Evolutionary conservation across 1,284 basidiomycete species (phyloP).

Genomic region (Blastosporella zonata): DNA sequence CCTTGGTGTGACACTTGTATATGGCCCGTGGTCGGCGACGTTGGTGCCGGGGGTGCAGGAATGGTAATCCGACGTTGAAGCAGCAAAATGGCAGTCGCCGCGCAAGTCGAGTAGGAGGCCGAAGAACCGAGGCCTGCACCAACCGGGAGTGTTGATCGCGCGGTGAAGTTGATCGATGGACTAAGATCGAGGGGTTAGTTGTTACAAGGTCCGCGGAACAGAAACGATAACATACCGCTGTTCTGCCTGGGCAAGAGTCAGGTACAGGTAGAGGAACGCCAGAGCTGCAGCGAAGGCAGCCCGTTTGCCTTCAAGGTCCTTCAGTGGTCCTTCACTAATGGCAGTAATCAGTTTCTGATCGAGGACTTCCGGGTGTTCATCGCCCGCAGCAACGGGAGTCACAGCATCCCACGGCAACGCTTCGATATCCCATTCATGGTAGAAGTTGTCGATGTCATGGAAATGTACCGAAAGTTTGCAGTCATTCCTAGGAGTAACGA

Average conservation of each 20-base stretch:
- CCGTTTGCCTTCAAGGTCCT: constrained; percentile 38
- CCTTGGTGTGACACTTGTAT: constrained; percentile 63
- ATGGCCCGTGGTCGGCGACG: constrained; percentile 44
- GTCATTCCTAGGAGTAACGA: constrained; percentile 75
- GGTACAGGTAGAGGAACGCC: constrained; percentile 94
- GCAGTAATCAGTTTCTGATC: constrained; percentile 72
- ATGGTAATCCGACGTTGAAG: constrained; percentile 58
- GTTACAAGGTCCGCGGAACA: constrained; percentile 16
- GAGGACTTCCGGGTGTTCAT: constrained; percentile 62
- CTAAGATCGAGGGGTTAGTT: constrained; percentile 33
- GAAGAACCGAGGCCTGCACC: constrained; percentile 98
- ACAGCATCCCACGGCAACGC: constrained; percentile 86
- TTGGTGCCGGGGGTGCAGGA: constrained; percentile 47
- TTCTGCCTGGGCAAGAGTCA: constrained; percentile 62
- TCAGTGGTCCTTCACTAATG: constrained; percentile 54
- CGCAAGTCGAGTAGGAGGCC: constrained; percentile 90
- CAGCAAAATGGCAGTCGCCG: constrained; percentile 82
- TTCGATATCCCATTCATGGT: constrained; percentile 78
- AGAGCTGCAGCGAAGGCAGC: constrained; percentile 68
- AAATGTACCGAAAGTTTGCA: constrained; percentile 77
- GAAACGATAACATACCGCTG: constrained; percentile 47
- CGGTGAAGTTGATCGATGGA: constrained; percentile 75
- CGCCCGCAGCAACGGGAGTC: constrained; percentile 48
- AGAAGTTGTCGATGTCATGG: constrained; percentile 77
- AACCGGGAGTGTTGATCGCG: constrained; percentile 94